These are phyloP conservation scores for Wickerhamomyces chambardii DNA, from an alignment of 805 yeast species.

Conservation along the genomic window DNA sequence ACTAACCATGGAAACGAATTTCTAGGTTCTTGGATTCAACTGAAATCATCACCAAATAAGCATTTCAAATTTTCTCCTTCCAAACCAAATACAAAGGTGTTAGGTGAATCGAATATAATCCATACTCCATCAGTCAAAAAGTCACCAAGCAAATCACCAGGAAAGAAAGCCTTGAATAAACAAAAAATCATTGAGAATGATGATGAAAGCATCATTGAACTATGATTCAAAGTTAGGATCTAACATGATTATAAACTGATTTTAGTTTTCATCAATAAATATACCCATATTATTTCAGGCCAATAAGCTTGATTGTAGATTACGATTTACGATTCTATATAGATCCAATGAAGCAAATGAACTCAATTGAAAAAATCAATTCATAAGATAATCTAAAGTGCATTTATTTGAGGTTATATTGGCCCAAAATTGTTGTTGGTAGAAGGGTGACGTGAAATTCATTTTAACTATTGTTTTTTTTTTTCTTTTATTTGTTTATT, in stretches of 20 bases:
- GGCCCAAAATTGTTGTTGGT: too few species aligned
- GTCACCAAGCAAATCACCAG: slow-evolving; percentile 1
- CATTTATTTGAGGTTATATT: too few species aligned
- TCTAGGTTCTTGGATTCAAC: background rate
- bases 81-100: background rate
- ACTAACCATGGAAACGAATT: background rate
- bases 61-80: background rate
- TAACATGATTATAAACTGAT: too few species aligned
- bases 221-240: too few species aligned
- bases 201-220: background rate
- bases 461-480: too few species aligned
- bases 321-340: too few species aligned
- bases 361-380: too few species aligned
- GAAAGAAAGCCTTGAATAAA: background rate
- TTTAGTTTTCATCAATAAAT: too few species aligned
- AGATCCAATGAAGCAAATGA: too few species aligned
- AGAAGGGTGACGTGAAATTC: too few species aligned
- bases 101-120: background rate
- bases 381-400: too few species aligned
- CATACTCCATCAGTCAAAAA: background rate
- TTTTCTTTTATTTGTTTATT: background rate
- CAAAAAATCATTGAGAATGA: background rate
- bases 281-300: background rate
- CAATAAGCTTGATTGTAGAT: too few species aligned
- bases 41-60: background rate